A percentile compares a stretch with the other conserved stretches of the same genome.
phyloP scores from a whole-genome alignment of 805 yeast genomes.

The Torulaspora gathmanii region DNA sequence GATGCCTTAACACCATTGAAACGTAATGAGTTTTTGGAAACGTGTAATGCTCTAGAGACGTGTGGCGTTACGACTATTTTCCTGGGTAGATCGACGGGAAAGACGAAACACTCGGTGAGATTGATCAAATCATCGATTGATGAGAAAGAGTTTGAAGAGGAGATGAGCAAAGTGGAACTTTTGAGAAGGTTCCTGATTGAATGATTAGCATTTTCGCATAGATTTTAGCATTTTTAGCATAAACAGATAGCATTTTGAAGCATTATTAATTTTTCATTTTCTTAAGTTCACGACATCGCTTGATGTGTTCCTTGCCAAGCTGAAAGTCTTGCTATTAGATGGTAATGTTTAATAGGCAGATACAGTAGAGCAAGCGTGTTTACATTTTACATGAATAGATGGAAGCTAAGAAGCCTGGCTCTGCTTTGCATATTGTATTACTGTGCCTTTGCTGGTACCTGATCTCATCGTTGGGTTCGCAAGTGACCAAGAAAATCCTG shows the following conservation, averaged over 20 bases:
- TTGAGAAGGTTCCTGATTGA: slow-evolving; percentile 20
- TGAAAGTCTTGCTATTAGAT: too few relatives aligned
- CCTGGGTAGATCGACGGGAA: slow-evolving; percentile 32
- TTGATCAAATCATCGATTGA: slow-evolving; percentile 30
- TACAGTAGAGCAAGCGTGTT: background rate
- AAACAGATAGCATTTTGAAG: slow-evolving; percentile 1
- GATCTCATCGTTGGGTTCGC: slow-evolving; percentile 60
- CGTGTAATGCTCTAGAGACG: slow-evolving; percentile 41
- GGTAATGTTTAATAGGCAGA: too few relatives aligned
- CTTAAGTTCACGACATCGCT: background rate
- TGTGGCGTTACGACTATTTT: slow-evolving; percentile 32
- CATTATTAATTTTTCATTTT: background rate
- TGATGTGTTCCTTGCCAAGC: background rate
- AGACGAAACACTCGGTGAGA: slow-evolving; percentile 30
- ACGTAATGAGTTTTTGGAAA: slow-evolving; percentile 43
- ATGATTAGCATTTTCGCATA: slow-evolving; percentile 1
- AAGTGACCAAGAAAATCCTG: slow-evolving; percentile 53
- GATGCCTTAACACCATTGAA: slow-evolving; percentile 35
- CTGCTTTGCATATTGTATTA: slow-evolving; percentile 32
- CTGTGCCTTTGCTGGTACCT: slow-evolving; percentile 57
- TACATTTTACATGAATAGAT: background rate
- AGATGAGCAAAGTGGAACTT: slow-evolving; percentile 29
- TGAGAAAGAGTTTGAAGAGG: slow-evolving; percentile 30
- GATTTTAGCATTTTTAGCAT: slow-evolving; percentile 2
- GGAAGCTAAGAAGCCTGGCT: background rate